A percentile compares a stretch with the other conserved stretches of the same genome.
Evolutionary conservation across 768 basidiomycete genomes (phyloP).

Genomic region (Macrolepiota fuliginosa): DNA sequence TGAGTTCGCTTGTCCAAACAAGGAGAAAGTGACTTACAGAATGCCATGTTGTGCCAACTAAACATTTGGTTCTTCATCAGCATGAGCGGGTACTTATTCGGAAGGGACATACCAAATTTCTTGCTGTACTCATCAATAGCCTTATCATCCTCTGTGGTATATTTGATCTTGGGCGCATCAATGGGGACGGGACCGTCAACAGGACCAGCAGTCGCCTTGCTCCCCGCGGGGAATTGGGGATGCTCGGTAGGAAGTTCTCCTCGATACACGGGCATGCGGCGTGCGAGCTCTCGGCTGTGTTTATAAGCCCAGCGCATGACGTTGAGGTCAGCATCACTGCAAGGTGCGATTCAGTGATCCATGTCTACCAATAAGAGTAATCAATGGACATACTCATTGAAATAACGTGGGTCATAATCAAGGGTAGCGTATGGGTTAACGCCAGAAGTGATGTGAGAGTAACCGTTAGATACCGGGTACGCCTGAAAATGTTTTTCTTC

Average conservation of each 20-base stretch:
- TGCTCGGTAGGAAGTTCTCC: constrained; percentile 35
- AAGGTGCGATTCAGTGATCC: background rate
- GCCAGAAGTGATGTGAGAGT: constrained; percentile 45
- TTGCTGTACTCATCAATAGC: constrained; percentile 39
- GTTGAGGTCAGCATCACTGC: constrained; percentile 40
- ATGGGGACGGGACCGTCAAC: constrained; percentile 29
- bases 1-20: background rate
- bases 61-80: background rate
- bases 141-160: constrained; percentile 39
- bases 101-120: constrained; percentile 25
- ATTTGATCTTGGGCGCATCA: constrained; percentile 34
- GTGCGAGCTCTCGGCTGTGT: constrained; percentile 46
- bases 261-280: constrained; percentile 47
- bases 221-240: constrained; percentile 35
- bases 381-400: constrained; percentile 35
- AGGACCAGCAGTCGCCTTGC: constrained; percentile 24
- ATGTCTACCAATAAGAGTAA: too few species aligned
- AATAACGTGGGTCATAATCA: constrained; percentile 44
- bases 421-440: constrained; percentile 37
- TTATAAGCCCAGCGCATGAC: constrained; percentile 55
- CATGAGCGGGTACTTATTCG: background rate
- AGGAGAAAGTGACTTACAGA: constrained; percentile 28
- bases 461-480: constrained; percentile 45
- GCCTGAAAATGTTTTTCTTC: background rate
- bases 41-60: constrained; percentile 46